These are phyloP conservation scores for Pestalotiopsis sp. DNA, from an alignment of 2,329 filamentous ascomycete species.

Conservation along the genomic window DNA sequence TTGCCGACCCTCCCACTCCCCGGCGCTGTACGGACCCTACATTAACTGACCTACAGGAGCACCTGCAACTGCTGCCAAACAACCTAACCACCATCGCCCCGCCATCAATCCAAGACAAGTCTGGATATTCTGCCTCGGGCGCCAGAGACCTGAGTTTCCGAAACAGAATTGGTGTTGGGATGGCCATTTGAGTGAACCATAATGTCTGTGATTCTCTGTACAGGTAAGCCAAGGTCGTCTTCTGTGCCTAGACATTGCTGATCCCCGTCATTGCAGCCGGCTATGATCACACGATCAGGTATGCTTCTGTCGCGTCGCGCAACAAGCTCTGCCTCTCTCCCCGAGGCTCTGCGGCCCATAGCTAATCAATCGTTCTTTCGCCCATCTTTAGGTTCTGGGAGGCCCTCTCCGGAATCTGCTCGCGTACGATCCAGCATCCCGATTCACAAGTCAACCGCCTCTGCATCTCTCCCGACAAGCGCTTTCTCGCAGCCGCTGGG, in stretches of 20 bases:
- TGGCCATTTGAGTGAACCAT: constrained; percentile 14
- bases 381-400: constrained; percentile 81
- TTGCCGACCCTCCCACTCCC: too few species aligned
- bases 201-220: constrained; percentile 67
- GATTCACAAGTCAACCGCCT: constrained; percentile 98
- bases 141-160: not conserved
- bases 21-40: too few species aligned
- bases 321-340: not conserved
- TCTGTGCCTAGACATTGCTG: constrained; percentile 15
- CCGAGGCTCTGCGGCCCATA: not conserved
- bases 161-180: not conserved
- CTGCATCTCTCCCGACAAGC: constrained; percentile 97
- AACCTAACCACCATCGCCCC: not conserved
- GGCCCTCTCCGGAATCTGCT: constrained; percentile 95
- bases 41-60: not conserved
- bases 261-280: constrained; percentile 44
- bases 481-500: constrained; percentile 82
- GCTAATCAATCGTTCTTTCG: not conserved
- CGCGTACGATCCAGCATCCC: constrained; percentile 94
- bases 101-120: not conserved
- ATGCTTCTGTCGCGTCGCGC: constrained; percentile 19
- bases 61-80: not conserved
- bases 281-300: constrained; percentile 67
- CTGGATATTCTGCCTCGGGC: not conserved
- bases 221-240: constrained; percentile 44